phyloP scores from a whole-genome alignment of 331 rosid species.

The Erythrophleum ivorense region DNA sequence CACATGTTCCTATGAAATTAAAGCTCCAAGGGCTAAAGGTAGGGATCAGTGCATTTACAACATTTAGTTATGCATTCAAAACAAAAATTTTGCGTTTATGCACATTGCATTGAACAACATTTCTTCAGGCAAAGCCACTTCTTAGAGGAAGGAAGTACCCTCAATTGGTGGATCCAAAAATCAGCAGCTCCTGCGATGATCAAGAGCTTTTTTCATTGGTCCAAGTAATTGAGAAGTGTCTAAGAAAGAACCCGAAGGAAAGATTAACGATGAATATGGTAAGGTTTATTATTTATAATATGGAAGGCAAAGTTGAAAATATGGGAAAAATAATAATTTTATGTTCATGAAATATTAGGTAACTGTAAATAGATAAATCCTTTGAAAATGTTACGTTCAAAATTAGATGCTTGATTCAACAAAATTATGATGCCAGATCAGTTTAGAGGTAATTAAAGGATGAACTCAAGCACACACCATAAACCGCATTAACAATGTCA shows the following conservation, averaged over 20 bases:
- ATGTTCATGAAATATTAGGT: neutral
- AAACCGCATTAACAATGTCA: neutral
- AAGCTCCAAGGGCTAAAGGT: neutral
- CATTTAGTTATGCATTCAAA: neutral
- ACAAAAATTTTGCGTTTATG: neutral
- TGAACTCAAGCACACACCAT: neutral
- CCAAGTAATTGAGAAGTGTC: constrained; percentile 45
- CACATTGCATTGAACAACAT: constrained; percentile 18
- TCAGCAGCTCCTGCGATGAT: constrained; percentile 44
- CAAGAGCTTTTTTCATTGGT: constrained; percentile 45
- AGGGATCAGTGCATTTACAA: neutral
- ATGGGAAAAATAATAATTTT: neutral
- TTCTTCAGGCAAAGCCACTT: constrained; percentile 48
- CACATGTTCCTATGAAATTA: neutral
- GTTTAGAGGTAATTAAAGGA: neutral
- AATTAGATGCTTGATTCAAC: neutral
- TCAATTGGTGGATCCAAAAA: constrained; percentile 49
- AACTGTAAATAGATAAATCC: neutral
- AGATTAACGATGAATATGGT: constrained; percentile 53
- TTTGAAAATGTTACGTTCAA: neutral
- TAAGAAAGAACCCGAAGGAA: constrained; percentile 49
- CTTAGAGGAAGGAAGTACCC: constrained; percentile 40
- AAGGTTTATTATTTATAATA: constrained; percentile 13
- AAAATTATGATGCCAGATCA: neutral
- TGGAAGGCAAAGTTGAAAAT: neutral